A percentile compares a stretch with the other conserved stretches of the same genome.
These are phyloP conservation scores for Raddia distichophylla DNA, from an alignment of 176 grass and related monocot genomes.

Conservation along the genomic window DNA sequence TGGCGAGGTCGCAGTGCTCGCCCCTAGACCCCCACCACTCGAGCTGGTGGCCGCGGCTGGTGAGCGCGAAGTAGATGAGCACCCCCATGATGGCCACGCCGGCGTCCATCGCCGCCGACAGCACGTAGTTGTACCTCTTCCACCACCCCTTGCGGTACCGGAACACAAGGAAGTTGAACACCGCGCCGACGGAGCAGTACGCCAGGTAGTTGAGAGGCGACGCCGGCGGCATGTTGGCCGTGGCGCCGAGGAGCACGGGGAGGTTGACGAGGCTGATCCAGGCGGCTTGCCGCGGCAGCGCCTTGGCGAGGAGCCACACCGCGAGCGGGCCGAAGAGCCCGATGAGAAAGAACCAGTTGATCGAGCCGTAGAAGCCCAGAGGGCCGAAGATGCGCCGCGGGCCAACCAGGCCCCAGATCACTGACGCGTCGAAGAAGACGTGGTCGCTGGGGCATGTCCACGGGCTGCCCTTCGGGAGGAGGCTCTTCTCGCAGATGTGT, in stretches of 20 bases:
- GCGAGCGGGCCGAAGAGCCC: constrained; percentile 58
- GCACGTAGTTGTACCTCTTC: constrained; percentile 92
- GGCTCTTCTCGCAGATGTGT: constrained; percentile 69
- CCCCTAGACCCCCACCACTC: constrained; percentile 69
- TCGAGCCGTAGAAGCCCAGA: constrained; percentile 63
- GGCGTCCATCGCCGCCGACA: constrained; percentile 79
- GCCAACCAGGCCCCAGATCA: constrained; percentile 93
- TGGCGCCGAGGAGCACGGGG: constrained; percentile 81
- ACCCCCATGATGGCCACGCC: constrained; percentile 92
- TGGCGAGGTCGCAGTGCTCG: constrained; percentile 76
- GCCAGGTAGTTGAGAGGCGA: not conserved
- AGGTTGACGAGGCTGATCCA: constrained; percentile 91
- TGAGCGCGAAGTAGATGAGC: constrained; percentile 71
- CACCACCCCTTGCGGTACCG: constrained; percentile 82
- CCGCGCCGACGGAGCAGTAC: constrained; percentile 64
- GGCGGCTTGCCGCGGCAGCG: constrained; percentile 52
- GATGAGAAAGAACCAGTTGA: constrained; percentile 88
- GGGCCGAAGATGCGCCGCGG: constrained; percentile 87
- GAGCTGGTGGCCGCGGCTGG: constrained; percentile 45
- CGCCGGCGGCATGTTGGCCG: constrained; percentile 44
- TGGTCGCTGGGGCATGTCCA: constrained; percentile 85
- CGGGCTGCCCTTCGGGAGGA: constrained; percentile 71
- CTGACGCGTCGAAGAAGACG: constrained; percentile 93
- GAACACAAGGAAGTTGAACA: constrained; percentile 92
- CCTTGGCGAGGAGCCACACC: constrained; percentile 68